phyloP scores from a whole-genome alignment of 2,329 filamentous ascomycete species.

The Penicillium rolfsii region DNA sequence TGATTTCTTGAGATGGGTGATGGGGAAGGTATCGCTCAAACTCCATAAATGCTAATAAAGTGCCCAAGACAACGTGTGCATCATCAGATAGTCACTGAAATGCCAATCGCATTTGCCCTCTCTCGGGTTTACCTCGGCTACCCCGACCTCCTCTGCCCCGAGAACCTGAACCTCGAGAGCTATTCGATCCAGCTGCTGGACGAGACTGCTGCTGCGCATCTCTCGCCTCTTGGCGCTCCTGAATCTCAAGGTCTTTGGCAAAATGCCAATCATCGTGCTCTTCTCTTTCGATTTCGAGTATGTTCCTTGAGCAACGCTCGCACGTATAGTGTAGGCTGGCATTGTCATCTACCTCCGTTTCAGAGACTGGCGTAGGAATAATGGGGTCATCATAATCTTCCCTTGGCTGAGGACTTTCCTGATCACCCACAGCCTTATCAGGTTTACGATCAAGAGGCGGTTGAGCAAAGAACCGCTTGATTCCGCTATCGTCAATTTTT shows the following conservation, averaged over 20 bases:
- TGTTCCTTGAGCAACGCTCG: constrained; percentile 64
- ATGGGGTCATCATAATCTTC: not conserved
- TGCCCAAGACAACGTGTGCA: not conserved
- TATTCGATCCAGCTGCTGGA: constrained; percentile 11
- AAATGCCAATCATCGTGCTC: constrained; percentile 95
- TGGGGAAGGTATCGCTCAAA: not conserved
- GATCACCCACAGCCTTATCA: constrained; percentile 4
- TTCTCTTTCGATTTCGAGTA: constrained; percentile 63
- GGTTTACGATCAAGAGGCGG: constrained; percentile 19
- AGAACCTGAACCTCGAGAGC: constrained; percentile 20
- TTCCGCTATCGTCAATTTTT: constrained; percentile 54
- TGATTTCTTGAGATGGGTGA: not conserved
- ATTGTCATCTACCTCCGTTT: not conserved
- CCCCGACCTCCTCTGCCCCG: constrained; percentile 33
- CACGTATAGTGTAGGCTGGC: constrained; percentile 54
- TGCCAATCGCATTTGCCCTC: constrained; percentile 41
- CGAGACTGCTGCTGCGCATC: constrained; percentile 22
- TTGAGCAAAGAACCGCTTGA: constrained; percentile 62
- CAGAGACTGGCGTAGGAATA: not conserved
- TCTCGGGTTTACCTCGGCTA: constrained; percentile 38
- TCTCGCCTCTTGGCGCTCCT: constrained; percentile 54
- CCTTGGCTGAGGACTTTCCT: constrained; percentile 3
- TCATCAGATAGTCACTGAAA: constrained; percentile 33
- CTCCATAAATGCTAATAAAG: not conserved
- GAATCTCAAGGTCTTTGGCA: constrained; percentile 78